Percentiles rank a stretch among this genome's conserved stretches.
Evolutionary conservation across 495 filamentous ascomycete genomes (phyloP).

Genomic region (Xylaria intraflava): DNA sequence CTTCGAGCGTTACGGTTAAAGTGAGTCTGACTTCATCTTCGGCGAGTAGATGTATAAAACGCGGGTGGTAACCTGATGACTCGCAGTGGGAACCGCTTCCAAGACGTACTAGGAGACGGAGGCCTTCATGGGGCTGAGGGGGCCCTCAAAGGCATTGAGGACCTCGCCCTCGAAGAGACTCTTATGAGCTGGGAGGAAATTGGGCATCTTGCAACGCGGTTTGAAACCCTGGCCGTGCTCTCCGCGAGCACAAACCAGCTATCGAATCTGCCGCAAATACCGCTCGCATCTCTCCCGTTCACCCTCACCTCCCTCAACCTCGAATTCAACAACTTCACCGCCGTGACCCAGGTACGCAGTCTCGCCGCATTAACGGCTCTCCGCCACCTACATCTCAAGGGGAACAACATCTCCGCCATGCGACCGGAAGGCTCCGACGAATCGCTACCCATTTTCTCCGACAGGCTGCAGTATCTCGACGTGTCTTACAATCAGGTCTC

Average conservation of each 20-base stretch:
- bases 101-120: slow-evolving; percentile 31
- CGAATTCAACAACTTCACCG: slow-evolving; percentile 66
- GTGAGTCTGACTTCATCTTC: slow-evolving; percentile 40
- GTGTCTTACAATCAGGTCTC: slow-evolving; percentile 70
- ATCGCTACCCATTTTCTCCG: slow-evolving; percentile 23
- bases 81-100: slow-evolving; percentile 71
- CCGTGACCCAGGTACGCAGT: slow-evolving; percentile 50
- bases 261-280: slow-evolving; percentile 31
- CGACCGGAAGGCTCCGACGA: slow-evolving; percentile 13
- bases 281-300: slow-evolving; percentile 40
- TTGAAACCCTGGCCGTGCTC: slow-evolving; percentile 55
- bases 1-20: slow-evolving; percentile 63
- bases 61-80: slow-evolving; percentile 3
- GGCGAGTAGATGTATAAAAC: neutral
- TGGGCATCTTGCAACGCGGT: slow-evolving; percentile 42
- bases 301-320: slow-evolving; percentile 56
- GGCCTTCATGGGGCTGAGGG: slow-evolving; percentile 25
- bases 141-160: slow-evolving; percentile 52
- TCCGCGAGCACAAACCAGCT: slow-evolving; percentile 43
- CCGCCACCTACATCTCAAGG: slow-evolving; percentile 52
- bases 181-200: slow-evolving; percentile 68
- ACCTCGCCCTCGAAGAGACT: slow-evolving; percentile 66
- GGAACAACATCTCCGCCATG: slow-evolving; percentile 43
- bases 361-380: slow-evolving; percentile 56
- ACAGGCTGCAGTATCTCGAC: slow-evolving; percentile 59